These are phyloP conservation scores for Polytrichum commune DNA, from an alignment of 225 moss, liverwort and hornwort species.

Conservation along the genomic window DNA sequence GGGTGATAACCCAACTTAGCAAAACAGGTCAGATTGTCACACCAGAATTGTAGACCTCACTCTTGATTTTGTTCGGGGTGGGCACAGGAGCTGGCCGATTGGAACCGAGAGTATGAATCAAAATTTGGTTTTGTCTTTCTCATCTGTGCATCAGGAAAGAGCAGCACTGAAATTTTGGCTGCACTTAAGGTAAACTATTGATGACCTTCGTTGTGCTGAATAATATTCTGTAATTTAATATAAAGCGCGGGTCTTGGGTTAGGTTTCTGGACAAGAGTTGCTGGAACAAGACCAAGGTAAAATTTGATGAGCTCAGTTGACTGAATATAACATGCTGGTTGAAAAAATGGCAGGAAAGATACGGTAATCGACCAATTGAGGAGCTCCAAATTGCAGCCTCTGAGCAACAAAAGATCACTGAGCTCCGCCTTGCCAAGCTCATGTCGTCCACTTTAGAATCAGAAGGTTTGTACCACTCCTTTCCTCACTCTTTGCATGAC, in stretches of 20 bases:
- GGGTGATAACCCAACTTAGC: too few relatives aligned
- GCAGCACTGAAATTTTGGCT: constrained; percentile 71
- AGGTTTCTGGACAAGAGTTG: too few relatives aligned
- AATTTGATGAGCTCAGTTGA: too few relatives aligned
- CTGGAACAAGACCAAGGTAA: too few relatives aligned
- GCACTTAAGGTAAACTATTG: constrained; percentile 58
- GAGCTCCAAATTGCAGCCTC: constrained; percentile 83
- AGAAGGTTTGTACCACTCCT: constrained; percentile 10
- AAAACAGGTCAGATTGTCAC: background rate
- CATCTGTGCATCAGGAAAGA: constrained; percentile 87
- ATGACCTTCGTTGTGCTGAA: too few relatives aligned
- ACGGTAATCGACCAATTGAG: constrained; percentile 56
- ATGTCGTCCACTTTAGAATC: constrained; percentile 22
- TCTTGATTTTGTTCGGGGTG: constrained; percentile 3
- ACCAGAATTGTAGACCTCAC: background rate
- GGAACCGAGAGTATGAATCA: constrained; percentile 82
- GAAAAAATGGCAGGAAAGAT: constrained; percentile 54
- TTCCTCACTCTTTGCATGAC: background rate
- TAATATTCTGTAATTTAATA: too few relatives aligned
- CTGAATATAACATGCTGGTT: too few relatives aligned
- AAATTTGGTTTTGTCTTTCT: constrained; percentile 94
- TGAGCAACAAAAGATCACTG: constrained; percentile 95
- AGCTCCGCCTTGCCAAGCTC: constrained; percentile 74
- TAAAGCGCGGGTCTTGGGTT: too few relatives aligned
- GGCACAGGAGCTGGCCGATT: constrained; percentile 77